Conservation (phyloP, 768 basidiomycete species). For the Amylocystis lapponica region DNA sequence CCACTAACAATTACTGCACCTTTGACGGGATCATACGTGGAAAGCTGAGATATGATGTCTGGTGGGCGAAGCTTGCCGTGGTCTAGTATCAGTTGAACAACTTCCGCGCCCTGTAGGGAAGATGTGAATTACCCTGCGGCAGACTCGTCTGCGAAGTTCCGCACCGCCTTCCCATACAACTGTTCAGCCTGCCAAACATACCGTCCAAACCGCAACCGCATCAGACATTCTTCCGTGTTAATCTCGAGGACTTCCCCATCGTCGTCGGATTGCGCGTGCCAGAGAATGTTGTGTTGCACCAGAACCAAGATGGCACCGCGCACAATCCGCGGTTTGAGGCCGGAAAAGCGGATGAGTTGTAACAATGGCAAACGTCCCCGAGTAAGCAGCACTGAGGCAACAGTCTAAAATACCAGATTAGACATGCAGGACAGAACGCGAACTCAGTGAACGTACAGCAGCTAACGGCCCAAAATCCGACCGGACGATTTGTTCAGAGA, state of each 20-base stretch:
- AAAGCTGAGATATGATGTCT: constrained; percentile 55
- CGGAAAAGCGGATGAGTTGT: constrained; percentile 65
- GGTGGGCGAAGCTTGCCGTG: constrained; percentile 81
- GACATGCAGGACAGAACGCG: too few species aligned
- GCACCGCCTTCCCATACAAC: constrained; percentile 64
- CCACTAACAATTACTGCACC: constrained; percentile 15
- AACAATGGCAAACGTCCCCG: constrained; percentile 74
- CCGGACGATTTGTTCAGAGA: constrained; percentile 58
- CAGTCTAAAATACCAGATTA: constrained; percentile 41
- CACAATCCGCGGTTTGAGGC: constrained; percentile 58
- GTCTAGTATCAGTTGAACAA: constrained; percentile 72
- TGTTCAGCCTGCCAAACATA: constrained; percentile 72
- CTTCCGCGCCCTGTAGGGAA: constrained; percentile 62
- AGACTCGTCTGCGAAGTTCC: constrained; percentile 19
- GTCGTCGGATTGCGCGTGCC: constrained; percentile 73
- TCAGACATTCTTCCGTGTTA: constrained; percentile 77
- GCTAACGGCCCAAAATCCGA: constrained; percentile 62
- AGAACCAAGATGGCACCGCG: constrained; percentile 71
- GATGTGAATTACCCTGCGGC: not conserved
- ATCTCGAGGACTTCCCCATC: constrained; percentile 76
- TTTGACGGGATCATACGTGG: constrained; percentile 38
- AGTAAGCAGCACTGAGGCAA: constrained; percentile 68
- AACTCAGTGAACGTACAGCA: constrained; percentile 43
- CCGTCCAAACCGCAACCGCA: constrained; percentile 76
- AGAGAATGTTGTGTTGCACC: constrained; percentile 88